phyloP scores from a whole-genome alignment of 805 yeast genomes.

The Henningerozyma blattae region DNA sequence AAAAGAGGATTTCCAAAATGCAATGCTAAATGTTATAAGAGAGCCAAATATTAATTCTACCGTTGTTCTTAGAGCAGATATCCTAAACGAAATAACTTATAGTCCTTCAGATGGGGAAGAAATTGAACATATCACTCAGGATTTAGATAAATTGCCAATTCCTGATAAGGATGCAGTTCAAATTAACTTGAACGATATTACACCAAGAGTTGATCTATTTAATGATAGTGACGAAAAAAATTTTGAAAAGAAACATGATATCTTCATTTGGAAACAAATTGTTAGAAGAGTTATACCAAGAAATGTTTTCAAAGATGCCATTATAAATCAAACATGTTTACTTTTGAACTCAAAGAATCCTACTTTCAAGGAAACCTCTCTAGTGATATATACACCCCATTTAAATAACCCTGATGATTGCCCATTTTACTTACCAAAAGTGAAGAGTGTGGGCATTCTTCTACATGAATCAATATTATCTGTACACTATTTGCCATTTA shows the following conservation, averaged over 20 bases:
- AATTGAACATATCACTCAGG: constrained; percentile 1
- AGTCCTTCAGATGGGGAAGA: constrained; percentile 8
- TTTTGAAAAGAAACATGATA: constrained; percentile 14
- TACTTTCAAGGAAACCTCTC: constrained; percentile 27
- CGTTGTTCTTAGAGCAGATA: constrained; percentile 80
- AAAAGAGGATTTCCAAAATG: constrained; percentile 48
- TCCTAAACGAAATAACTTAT: constrained; percentile 40
- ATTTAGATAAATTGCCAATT: constrained; percentile 4
- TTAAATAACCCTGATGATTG: constrained; percentile 42
- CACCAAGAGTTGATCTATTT: constrained; percentile 16
- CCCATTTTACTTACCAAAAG: constrained; percentile 88
- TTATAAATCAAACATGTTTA: constrained; percentile 77
- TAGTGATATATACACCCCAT: constrained; percentile 74
- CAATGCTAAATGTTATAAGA: constrained; percentile 66
- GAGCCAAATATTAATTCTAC: constrained; percentile 90
- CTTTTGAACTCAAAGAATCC: constrained; percentile 25
- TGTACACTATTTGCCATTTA: constrained; percentile 64
- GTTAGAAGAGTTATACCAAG: constrained; percentile 88
- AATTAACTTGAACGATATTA: constrained; percentile 31
- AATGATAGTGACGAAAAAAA: constrained; percentile 1
- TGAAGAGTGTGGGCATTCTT: constrained; percentile 63
- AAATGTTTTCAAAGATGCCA: constrained; percentile 74
- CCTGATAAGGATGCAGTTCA: constrained; percentile 15
- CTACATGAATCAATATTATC: constrained; percentile 39
- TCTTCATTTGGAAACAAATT: constrained; percentile 33